phyloP scores from a whole-genome alignment of 2,329 filamentous ascomycete genomes.

The Colletotrichum australisinense region DNA sequence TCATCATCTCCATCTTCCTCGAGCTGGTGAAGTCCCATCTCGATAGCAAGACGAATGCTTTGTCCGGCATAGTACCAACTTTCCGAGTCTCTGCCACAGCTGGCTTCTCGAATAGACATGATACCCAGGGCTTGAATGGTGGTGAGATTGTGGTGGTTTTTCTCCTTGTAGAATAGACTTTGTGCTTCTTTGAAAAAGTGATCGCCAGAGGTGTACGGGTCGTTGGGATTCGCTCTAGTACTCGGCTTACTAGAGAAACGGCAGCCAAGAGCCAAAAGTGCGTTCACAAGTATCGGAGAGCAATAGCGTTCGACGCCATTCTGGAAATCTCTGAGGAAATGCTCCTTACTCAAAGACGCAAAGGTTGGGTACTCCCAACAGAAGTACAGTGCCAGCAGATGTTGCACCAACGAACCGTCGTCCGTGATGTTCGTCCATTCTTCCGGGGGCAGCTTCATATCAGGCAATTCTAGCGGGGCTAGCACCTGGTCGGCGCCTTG shows the following conservation, averaged over 20 bases:
- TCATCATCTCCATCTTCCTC: conserved; percentile 62
- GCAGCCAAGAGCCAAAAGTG: conserved; percentile 73
- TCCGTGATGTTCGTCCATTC: conserved; percentile 72
- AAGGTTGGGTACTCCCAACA: conserved; percentile 84
- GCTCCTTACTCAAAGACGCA: conserved; percentile 77
- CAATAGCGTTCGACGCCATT: conserved; percentile 73
- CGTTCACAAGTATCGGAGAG: conserved; percentile 74
- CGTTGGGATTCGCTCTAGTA: conserved; percentile 70
- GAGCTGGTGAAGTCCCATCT: conserved; percentile 75
- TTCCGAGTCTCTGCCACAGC: conserved; percentile 77
- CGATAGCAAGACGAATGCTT: conserved; percentile 77
- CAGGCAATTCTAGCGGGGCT: conserved; percentile 56
- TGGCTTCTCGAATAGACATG: conserved; percentile 81
- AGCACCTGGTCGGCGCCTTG: conserved; percentile 60
- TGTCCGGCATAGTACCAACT: conserved; percentile 80
- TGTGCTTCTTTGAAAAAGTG: conserved; percentile 80
- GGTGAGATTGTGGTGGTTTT: conserved; percentile 71
- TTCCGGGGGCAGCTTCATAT: conserved; percentile 53
- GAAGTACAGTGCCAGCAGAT: conserved; percentile 75
- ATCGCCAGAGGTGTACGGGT: conserved; percentile 75
- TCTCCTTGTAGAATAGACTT: conserved; percentile 68
- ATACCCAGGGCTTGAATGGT: conserved; percentile 81
- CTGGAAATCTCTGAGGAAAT: conserved; percentile 75
- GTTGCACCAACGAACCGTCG: conserved; percentile 69
- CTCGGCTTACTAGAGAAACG: conserved; percentile 74